Conservation (phyloP, 148 eudicot species). For the Spergularia bocconei region DNA sequence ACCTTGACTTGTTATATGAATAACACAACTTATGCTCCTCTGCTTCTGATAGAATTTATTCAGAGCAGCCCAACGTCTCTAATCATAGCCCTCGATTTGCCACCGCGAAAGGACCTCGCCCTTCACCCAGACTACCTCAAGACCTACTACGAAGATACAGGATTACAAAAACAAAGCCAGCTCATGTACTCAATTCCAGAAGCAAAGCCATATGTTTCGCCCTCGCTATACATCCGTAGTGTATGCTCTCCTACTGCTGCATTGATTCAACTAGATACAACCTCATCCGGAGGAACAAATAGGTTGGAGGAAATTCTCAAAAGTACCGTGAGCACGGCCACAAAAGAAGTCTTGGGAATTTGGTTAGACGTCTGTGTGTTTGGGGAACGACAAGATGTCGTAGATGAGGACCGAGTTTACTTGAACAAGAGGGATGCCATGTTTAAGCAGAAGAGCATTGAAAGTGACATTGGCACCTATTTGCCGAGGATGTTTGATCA, state of each 20-base stretch:
- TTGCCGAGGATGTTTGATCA: constrained; percentile 78
- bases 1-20: constrained; percentile 67
- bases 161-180: constrained; percentile 52
- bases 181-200: constrained; percentile 46
- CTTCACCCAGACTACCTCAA: constrained; percentile 70
- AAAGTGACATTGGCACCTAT: constrained; percentile 66
- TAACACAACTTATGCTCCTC: constrained; percentile 60
- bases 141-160: constrained; percentile 68
- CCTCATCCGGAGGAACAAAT: constrained; percentile 24
- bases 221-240: constrained; percentile 54
- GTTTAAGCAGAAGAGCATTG: constrained; percentile 59
- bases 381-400: constrained; percentile 24
- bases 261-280: constrained; percentile 43
- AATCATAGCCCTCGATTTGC: constrained; percentile 64
- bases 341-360: constrained; percentile 45
- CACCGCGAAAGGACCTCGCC: constrained; percentile 69
- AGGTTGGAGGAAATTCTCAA: constrained; percentile 60
- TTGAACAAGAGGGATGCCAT: constrained; percentile 69
- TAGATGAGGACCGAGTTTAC: constrained; percentile 41
- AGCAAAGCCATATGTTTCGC: constrained; percentile 58
- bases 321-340: constrained; percentile 37
- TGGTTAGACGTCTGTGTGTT: constrained; percentile 64
- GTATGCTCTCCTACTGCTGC: constrained; percentile 63
- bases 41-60: constrained; percentile 68
- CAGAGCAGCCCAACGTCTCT: constrained; percentile 73